Base-by-base conservation (phyloP, 495 filamentous ascomycete species). In the Penicillium antarcticum region DNA sequence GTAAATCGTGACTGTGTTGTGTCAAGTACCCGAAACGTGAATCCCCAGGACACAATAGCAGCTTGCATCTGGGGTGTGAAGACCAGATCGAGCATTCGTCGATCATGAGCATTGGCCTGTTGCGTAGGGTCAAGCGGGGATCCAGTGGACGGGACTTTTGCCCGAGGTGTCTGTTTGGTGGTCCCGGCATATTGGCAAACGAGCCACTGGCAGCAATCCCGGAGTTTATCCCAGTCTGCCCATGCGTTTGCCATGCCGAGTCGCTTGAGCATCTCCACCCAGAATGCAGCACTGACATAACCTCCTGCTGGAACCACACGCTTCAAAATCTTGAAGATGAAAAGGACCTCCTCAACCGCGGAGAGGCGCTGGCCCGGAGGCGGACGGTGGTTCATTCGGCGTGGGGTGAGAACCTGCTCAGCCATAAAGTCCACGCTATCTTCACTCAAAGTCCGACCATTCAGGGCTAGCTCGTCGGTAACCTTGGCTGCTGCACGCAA, bases 31-130 rank as follows among this genome's bases (percentile, higher is more conserved):
- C 55, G 61, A 35, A 70, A 63, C 43, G 65, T 73, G 61, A 85
- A 85, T 3, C 82, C 80, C 82, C 82, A 85, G n/a, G 70, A 61
- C 24, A 85, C 72, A 34, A 85, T 70, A 11, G 78, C 79, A 26
- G 68, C 68, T 58, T 80, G 79, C 56, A 81, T 71, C 5, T 65
- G 52, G 0, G 50, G 59, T 14, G 43, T 65, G 56, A 84, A 83
- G 29, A 84, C 71, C 3, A 60, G 58, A 18, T 56, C 57, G 0
- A 81, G 67, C 19, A 70, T 61, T 13, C 57, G 49, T 33, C 51
- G 47, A 14, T 62, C 61, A 10, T 45, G 53, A 24, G 21, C 29
- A 34, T 21, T 34, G 1, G 26, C 7, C 38, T 29, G 42, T 19
- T 33, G 29, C 26, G 21, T 24, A 19, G 23, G 8, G 14, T 41